These are phyloP conservation scores for Mortierella sp. DNA, from an alignment of 371 early-diverging fungal genomes.

Conservation along the genomic window DNA sequence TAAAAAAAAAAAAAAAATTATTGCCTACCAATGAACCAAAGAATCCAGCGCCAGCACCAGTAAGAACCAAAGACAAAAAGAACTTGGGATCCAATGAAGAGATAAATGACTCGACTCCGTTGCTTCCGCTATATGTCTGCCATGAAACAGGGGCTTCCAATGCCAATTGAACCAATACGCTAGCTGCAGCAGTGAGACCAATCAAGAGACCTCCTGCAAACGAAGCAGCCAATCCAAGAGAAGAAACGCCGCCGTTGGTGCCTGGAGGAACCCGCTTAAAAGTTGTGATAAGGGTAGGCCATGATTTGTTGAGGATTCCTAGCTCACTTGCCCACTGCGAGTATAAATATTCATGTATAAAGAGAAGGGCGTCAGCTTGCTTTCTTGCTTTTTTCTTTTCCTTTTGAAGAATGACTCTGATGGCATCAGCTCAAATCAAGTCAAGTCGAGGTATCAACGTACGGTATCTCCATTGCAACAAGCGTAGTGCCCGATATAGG, in stretches of 20 bases:
- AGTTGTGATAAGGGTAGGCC: conserved; percentile 85
- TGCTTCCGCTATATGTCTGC: conserved; percentile 39
- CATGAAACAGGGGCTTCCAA: conserved; percentile 56
- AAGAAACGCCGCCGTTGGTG: conserved; percentile 88
- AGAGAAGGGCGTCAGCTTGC: no score
- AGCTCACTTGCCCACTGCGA: conserved; percentile 87
- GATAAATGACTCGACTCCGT: conserved; percentile 21
- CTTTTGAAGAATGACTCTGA: no score
- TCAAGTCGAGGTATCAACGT: conserved; percentile 15
- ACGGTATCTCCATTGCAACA: conserved; percentile 91
- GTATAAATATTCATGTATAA: no score
- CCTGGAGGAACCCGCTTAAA: conserved; percentile 84
- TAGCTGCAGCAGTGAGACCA: conserved; percentile 73
- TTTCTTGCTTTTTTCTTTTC: no score
- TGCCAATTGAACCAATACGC: conserved; percentile 62
- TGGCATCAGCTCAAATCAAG: no score
- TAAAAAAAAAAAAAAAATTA: not conserved
- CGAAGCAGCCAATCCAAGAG: conserved; percentile 74
- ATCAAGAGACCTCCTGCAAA: conserved; percentile 81
- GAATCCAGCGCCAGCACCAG: conserved; percentile 74
- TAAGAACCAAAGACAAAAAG: conserved; percentile 56
- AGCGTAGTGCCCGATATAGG: conserved; percentile 75
- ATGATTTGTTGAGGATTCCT: conserved; percentile 78
- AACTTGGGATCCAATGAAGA: conserved; percentile 23
- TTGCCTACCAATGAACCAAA: conserved; percentile 78